Conservation (phyloP, 2,329 filamentous ascomycete species). For the Trichophyton rubrum region DNA sequence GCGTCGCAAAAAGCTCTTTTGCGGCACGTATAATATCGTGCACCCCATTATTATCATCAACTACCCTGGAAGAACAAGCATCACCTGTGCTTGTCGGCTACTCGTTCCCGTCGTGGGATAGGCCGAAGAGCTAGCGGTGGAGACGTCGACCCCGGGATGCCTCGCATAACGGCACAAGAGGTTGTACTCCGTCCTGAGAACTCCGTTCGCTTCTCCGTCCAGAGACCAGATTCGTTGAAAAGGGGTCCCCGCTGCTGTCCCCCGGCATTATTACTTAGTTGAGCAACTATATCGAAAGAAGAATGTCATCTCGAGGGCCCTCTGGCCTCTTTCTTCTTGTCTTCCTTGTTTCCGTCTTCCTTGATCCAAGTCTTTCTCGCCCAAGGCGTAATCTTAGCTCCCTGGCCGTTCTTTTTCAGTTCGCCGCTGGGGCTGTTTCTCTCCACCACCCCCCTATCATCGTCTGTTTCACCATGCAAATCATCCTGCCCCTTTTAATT, state of each 20-base stretch:
- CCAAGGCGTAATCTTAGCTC: neutral
- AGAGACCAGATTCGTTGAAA: neutral
- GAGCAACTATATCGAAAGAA: no score
- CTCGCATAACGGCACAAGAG: neutral
- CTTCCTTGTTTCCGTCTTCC: neutral
- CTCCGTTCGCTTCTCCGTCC: neutral
- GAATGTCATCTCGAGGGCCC: no score
- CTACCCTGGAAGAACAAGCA: neutral
- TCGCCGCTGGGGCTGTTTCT: no score
- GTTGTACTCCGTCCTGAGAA: neutral
- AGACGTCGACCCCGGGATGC: neutral
- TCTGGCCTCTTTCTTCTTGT: no score
- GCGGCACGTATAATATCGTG: neutral
- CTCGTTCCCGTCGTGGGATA: neutral
- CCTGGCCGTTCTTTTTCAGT: no score
- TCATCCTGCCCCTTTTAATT: slow-evolving; percentile 1
- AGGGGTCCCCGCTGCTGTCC: neutral
- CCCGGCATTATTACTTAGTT: neutral
- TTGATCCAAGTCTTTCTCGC: neutral
- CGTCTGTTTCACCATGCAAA: slow-evolving; percentile 1
- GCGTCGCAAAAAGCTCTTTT: neutral
- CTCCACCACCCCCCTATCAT: neutral
- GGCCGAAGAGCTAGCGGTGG: slow-evolving; percentile 8
- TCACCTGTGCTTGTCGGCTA: neutral
- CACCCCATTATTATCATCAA: neutral